Base-by-base conservation (phyloP, 352 stramenopile genomes). In the Halophytophthora batemanensis region DNA sequence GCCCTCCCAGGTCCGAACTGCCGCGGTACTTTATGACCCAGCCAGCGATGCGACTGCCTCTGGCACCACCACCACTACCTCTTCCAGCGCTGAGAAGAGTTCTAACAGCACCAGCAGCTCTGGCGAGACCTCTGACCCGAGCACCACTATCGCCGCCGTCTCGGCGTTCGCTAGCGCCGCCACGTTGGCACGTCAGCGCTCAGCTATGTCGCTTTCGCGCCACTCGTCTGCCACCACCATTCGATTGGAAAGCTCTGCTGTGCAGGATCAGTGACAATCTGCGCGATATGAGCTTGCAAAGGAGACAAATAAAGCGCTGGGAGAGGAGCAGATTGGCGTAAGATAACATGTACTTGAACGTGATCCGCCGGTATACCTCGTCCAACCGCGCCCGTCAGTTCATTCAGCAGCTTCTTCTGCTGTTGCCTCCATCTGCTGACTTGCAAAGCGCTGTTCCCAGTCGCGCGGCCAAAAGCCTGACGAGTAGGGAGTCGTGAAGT, bases 401-500 rank as follows among this genome's bases (percentile, higher is more conserved):
- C 43, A 23, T 23, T n/a, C 15, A 34, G n/a, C 14, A 7, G 21
- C 19, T 18, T 47, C 17, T 36, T 47, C 41, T 50, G n/a, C 12
- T 28, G 29, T 31, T 14, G 4, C n/a, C 34, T 28, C 28, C n/a
- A 7, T 61, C 38, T 45, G 54, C 29, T 43, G 45, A 21, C 10
- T 56, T 41, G 31, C 50, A 50, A 74, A 74, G 18, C 74, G 77
- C 41, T 77, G 48, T 10, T 74, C 68, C 77, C 77, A 89, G 60
- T 89, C 75, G 8, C 64, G 71, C 18, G 78, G 52, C 82, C 82
- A 93, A 45, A 91, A 89, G 1, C 56, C 61, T 25, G 76, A 90
- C 39, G 79, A 87, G 64, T 96, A 96, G n/a, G 86, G 86, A 46
- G 46, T 53, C 15, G 56, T 59, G 37, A 87, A 93, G 41, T 61